Conservation (phyloP, 202 grass and related monocot species). For the Carex sylvatica region DNA sequence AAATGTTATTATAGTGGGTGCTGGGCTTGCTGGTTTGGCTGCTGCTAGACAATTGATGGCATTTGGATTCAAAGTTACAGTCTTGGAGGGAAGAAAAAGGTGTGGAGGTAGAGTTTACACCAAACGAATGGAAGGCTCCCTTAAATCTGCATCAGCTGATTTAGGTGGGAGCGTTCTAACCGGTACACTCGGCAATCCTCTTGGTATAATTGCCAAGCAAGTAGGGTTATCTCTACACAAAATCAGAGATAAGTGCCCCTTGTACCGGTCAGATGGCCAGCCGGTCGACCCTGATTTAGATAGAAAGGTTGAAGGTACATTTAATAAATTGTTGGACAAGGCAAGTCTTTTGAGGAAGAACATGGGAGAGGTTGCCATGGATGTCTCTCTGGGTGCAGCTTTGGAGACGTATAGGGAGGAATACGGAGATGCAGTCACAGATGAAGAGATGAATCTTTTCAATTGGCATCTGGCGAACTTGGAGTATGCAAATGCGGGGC, state of each 20-base stretch:
- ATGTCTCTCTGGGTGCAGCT: conserved; percentile 80
- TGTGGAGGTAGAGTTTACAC: conserved; percentile 89
- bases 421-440: conserved; percentile 50
- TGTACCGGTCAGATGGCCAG: conserved; percentile 61
- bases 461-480: conserved; percentile 96
- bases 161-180: conserved; percentile 89
- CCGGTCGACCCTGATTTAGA: conserved; percentile 77
- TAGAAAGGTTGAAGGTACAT: conserved; percentile 78
- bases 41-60: conserved; percentile 76
- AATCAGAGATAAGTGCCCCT: conserved; percentile 87
- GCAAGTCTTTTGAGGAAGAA: conserved; percentile 55
- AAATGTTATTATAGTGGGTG: conserved; percentile 58
- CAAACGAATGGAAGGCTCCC: conserved; percentile 85
- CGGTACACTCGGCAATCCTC: conserved; percentile 71
- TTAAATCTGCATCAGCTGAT: conserved; percentile 61
- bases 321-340: conserved; percentile 88
- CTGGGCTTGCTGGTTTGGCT: conserved; percentile 73
- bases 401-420: conserved; percentile 58
- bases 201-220: conserved; percentile 73
- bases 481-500: conserved; percentile 92
- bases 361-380: conserved; percentile 79
- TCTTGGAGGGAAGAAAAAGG: conserved; percentile 85
- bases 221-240: conserved; percentile 72
- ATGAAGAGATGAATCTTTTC: conserved; percentile 82
- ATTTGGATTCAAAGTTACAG: conserved; percentile 73